Conservation (phyloP, 345 rosid genomes). For the Salix arbutifolia region DNA sequence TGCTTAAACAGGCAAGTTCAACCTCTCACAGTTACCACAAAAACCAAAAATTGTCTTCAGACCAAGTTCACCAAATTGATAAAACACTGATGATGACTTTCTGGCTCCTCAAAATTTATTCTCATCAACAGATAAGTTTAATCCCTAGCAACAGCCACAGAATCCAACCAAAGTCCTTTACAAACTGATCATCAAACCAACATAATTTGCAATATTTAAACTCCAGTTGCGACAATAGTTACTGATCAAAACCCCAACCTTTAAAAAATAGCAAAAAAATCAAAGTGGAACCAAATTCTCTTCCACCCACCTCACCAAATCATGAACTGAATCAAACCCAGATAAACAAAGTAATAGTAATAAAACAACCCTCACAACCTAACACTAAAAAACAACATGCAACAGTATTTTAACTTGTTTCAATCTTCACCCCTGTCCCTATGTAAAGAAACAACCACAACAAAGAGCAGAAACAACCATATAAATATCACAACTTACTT, state of each 20-base stretch:
- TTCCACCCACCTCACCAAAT: conserved; percentile 23
- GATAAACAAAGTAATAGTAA: neutral
- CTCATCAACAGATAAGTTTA: neutral
- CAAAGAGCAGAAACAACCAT: neutral
- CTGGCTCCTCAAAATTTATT: neutral
- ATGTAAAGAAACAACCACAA: neutral
- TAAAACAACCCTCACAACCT: neutral
- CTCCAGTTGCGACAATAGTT: neutral
- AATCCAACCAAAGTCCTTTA: conserved; percentile 3
- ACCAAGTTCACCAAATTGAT: conserved; percentile 3
- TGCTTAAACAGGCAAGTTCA: neutral
- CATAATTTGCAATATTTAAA: neutral
- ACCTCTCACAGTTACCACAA: conserved; percentile 6
- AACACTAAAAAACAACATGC: neutral
- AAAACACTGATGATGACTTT: neutral
- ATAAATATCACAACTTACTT: neutral
- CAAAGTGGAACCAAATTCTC: conserved; percentile 10
- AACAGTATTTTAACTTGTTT: neutral
- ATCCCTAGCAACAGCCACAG: conserved; percentile 3
- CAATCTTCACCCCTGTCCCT: neutral
- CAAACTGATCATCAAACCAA: conserved; percentile 4
- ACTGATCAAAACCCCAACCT: conserved; percentile 2
- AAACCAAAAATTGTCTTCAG: conserved; percentile 5
- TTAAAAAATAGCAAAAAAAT: neutral
- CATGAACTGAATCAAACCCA: conserved; percentile 18